Evolutionary conservation across 768 basidiomycete species (phyloP).

Genomic region (Suillus placidus): DNA sequence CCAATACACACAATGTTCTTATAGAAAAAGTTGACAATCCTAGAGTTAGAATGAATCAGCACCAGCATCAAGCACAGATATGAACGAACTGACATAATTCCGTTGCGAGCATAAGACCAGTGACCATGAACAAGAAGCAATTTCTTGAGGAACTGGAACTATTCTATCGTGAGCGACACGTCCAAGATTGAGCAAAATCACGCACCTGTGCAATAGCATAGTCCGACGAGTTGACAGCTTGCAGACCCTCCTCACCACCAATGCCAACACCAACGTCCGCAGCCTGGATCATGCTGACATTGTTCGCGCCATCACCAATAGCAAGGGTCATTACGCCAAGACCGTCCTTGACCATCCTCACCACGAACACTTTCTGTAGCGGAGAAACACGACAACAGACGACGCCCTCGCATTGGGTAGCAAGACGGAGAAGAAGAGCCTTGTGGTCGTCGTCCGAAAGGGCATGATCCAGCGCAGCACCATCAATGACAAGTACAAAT

Average conservation of each 20-base stretch:
- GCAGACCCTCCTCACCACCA: conserved; percentile 94
- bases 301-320: conserved; percentile 98
- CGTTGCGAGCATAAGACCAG: conserved; percentile 97
- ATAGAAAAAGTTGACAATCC: conserved; percentile 98
- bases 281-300: conserved; percentile 99
- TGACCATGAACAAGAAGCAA: conserved; percentile 95
- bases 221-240: conserved; percentile 99
- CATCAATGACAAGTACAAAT: conserved; percentile 92
- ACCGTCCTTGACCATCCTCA: conserved; percentile 90
- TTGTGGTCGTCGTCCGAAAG: conserved; percentile 74
- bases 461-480: conserved; percentile 71
- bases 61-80: not conserved
- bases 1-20: conserved; percentile 97
- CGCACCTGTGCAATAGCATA: conserved; percentile 93
- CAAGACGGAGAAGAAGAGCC: conserved; percentile 75
- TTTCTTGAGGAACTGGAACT: conserved; percentile 94
- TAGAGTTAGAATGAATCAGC: conserved; percentile 30
- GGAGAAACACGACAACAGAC: conserved; percentile 98
- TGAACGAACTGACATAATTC: conserved; percentile 70
- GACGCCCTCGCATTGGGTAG: conserved; percentile 90
- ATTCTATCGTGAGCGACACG: conserved; percentile 7
- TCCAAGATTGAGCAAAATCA: conserved; percentile 8
- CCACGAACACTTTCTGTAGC: conserved; percentile 95
- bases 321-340: conserved; percentile 92
- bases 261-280: conserved; percentile 98